Base-by-base conservation (phyloP, 306 rosid species). In the Mucuna pruriens region DNA sequence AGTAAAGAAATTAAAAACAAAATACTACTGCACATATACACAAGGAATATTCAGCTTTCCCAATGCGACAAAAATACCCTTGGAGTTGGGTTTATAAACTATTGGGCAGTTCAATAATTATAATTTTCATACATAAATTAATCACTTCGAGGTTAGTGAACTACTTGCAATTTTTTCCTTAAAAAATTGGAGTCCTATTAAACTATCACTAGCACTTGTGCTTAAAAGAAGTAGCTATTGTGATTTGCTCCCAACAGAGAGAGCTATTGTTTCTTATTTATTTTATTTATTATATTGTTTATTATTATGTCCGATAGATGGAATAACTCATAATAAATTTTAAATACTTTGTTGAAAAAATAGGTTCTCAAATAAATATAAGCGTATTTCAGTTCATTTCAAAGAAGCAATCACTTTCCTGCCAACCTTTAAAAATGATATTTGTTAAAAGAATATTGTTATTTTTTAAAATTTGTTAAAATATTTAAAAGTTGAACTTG, bases 51-150 rank as follows among this genome's bases (percentile, higher is more conserved):
- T 94, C 90, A 91, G 90, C 84, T 76, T 90, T 88, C 84, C 97
- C 91, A 88, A 91, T 85, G 97, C 95, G 94, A 92, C 97, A 95
- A 95, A 87, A 90, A 90, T 95, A 85, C 95, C 89, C 77, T 76
- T 72, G 88, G 87, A 80, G 67, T 87, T 79, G 75, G 81, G 71
- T 71, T 66, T 68, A 33, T 70, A 61, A 78, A 84, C 73, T 87
- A 70, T 65, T 77, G 80, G 77, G 76, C 85, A 84, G 72, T 84
- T 46, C 45, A 84, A 82, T 85, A 78, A 63, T 71, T 85, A 75
- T 60, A 51, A 67, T 62, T 44, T 71, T 71, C 16, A 64, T 11
- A 46, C 65, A 49, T 79, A 70, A 42, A 54, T 49, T 78, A 72
- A 82, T 82, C 49, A 9, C 58, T 48, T 61, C 71, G 52, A 45